These are phyloP conservation scores for Letharia lupina DNA, from an alignment of 495 filamentous ascomycete genomes.

Conservation along the genomic window DNA sequence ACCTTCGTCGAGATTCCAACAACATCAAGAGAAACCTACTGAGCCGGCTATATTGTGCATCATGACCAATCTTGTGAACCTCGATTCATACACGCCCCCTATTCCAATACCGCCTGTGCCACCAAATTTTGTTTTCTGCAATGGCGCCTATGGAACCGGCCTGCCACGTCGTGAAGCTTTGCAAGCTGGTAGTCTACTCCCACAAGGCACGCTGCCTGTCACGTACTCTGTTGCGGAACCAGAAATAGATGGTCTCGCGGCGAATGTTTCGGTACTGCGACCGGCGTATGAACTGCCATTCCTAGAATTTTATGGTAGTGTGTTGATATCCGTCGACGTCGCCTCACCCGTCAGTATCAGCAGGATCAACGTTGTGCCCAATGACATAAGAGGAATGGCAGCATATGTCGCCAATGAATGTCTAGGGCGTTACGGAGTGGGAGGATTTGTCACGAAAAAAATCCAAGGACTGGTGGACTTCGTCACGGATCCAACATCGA, in stretches of 20 bases:
- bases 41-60: too few relatives aligned
- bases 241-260: background rate
- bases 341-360: slow-evolving; percentile 2
- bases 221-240: slow-evolving; percentile 10
- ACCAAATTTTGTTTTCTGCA: slow-evolving; percentile 15
- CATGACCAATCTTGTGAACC: slow-evolving; percentile 9
- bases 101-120: slow-evolving; percentile 9
- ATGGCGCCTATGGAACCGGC: slow-evolving; percentile 4
- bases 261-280: background rate
- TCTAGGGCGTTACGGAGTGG: background rate
- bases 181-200: background rate
- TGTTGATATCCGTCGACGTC: slow-evolving; percentile 8
- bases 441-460: slow-evolving; percentile 14
- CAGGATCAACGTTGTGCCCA: slow-evolving; percentile 2
- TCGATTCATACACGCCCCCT: slow-evolving; percentile 5
- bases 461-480: slow-evolving; percentile 16
- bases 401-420: slow-evolving; percentile 10
- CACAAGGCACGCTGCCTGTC: background rate
- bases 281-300: slow-evolving; percentile 5
- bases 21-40: background rate
- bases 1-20: background rate
- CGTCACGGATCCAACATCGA: slow-evolving; percentile 7
- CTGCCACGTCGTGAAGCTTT: background rate
- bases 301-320: background rate
- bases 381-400: slow-evolving; percentile 17